Evolutionary conservation across 345 rosid species (phyloP), one percentile per base, ranked within the genome.

Genomic region (Populus davidiana): DNA sequence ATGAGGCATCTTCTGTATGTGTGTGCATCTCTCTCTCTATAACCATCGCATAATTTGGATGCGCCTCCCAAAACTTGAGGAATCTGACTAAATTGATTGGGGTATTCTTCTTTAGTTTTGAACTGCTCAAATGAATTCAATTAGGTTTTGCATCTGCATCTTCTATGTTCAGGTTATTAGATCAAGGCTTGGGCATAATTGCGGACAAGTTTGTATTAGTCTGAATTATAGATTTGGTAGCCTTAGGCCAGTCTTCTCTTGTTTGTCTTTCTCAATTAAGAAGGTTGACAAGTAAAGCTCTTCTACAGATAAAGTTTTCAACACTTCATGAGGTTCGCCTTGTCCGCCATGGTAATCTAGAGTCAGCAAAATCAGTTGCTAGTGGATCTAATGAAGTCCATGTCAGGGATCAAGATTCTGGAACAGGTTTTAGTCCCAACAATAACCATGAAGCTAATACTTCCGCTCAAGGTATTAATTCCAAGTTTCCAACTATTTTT

Each of bases 281-380:
- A 63, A 63, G 75, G 43, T 75, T 54, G 49, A 81, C 66, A 12
- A 14, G 10, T 69, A 59, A 71, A 67, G 75, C 47, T 69, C 54
- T 70, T 84, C 33, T 77, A 23, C 92, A 96, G 99, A 88, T 89
- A 69, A 91, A 90, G 62, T 94, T 88, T 75, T 82, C 95, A 69
- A 71, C 91, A 27, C 92, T 96, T 76, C 47, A 89, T 35, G 97
- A 96, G 82, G 89, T 91, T 77, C 97, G 97, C 33, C 47, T 83
- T 11, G 70, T 91, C 83, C 83, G 76, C 71, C 83, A 70, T 63
- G 85, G 82, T 67, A 78, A 82, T 74, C 78, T 71, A 29, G 81
- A 77, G 67, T 27, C 83, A 25, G 69, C 66, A 50, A 71, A 81
- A 72, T 63, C 84, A 6, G 76, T 52, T 79, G n/a, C 81, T 17